Percentiles rank a stretch among this genome's conserved stretches.
Evolutionary conservation across 1,284 basidiomycete genomes (phyloP).

Genomic region (Rugosomyces carneus): DNA sequence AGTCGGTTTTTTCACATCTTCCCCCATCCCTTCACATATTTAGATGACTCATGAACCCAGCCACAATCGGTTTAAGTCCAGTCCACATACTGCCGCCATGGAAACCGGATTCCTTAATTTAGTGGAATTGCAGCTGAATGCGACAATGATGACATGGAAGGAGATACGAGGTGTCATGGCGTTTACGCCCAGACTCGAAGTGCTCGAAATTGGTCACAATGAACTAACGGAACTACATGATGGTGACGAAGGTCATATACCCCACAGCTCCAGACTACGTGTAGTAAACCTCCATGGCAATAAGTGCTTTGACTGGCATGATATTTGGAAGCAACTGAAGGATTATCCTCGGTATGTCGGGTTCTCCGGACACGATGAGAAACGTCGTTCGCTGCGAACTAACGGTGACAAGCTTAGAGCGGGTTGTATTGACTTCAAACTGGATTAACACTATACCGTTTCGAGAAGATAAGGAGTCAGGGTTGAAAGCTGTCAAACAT

Average conservation of each 20-base stretch:
- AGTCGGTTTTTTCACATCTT: constrained; percentile 44
- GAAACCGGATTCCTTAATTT: constrained; percentile 48
- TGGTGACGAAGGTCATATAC: constrained; percentile 10
- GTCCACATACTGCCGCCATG: constrained; percentile 24
- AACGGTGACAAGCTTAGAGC: constrained; percentile 41
- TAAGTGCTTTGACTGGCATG: constrained; percentile 53
- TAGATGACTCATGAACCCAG: constrained; percentile 31
- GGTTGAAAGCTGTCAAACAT: constrained; percentile 39
- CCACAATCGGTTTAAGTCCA: constrained; percentile 50
- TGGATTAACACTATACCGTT: constrained; percentile 44
- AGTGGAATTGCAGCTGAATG: constrained; percentile 72
- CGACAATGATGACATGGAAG: constrained; percentile 63
- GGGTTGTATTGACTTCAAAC: constrained; percentile 69
- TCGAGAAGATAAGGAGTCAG: constrained; percentile 22
- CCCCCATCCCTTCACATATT: constrained; percentile 15
- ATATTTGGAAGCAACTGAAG: constrained; percentile 41
- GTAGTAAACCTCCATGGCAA: constrained; percentile 78
- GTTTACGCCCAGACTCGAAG: constrained; percentile 55
- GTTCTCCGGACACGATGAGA: constrained; percentile 5
- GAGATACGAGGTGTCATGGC: constrained; percentile 51
- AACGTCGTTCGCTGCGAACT: constrained; percentile 1
- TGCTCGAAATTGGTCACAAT: constrained; percentile 80
- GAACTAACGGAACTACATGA: constrained; percentile 36
- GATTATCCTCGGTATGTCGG: constrained; percentile 45
- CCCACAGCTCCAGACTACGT: constrained; percentile 32